These are phyloP conservation scores for Suhomyces emberorum DNA, from an alignment of 805 yeast genomes.

Conservation along the genomic window DNA sequence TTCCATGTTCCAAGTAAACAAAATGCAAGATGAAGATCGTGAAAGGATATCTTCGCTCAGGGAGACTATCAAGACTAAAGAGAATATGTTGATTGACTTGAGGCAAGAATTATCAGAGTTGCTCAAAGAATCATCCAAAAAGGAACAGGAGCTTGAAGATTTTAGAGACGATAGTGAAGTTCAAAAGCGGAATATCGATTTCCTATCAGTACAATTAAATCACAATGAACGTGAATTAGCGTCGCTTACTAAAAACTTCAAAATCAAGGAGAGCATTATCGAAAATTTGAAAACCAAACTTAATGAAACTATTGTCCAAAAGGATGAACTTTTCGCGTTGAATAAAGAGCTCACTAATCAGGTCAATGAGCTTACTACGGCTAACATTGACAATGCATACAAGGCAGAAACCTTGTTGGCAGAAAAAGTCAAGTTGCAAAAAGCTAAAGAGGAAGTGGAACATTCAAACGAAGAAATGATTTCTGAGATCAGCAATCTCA, in stretches of 20 bases:
- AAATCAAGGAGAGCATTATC: conserved; percentile 12
- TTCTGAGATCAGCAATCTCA: conserved; percentile 11
- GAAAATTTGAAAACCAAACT: conserved; percentile 8
- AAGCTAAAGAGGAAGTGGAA: conserved; percentile 5
- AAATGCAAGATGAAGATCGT: conserved; percentile 20
- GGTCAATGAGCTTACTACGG: conserved; percentile 7
- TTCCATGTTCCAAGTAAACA: conserved; percentile 24
- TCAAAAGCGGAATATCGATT: conserved; percentile 9
- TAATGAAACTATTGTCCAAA: conserved; percentile 36
- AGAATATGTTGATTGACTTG: conserved; percentile 1
- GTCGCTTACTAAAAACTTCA: conserved; percentile 21
- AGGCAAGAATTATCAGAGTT: conserved; percentile 2
- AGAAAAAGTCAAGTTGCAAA: conserved; percentile 17
- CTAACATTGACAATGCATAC: conserved; percentile 10
- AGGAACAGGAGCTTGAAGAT: conserved; percentile 6
- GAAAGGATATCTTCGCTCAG: conserved; percentile 6
- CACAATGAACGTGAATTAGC: conserved; percentile 27
- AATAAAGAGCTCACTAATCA: conserved; percentile 42
- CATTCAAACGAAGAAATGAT: conserved; percentile 8
- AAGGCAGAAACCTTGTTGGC: conserved; percentile 15
- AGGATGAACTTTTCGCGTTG: conserved; percentile 42
- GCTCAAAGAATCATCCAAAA: conserved; percentile 3
- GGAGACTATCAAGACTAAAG: conserved; percentile 7
- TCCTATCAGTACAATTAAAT: conserved; percentile 21
- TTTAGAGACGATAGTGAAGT: conserved; percentile 4